These are phyloP conservation scores for Backusella mclennaniae DNA, from an alignment of 192 early-diverging fungal genomes.

Conservation along the genomic window DNA sequence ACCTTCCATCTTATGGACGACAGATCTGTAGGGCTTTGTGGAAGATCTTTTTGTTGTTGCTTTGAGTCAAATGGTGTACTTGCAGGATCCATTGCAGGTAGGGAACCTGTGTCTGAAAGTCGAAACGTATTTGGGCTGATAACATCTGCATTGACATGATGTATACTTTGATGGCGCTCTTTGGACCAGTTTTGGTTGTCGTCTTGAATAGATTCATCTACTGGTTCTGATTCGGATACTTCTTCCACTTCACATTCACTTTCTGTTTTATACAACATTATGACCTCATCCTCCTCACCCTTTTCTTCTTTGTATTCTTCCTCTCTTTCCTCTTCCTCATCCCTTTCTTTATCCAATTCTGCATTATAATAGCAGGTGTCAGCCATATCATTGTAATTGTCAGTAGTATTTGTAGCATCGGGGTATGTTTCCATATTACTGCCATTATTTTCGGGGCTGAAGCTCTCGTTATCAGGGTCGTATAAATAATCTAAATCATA, in stretches of 20 bases:
- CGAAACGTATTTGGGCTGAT: constrained; percentile 1
- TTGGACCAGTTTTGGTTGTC: background rate
- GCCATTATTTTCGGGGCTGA: background rate
- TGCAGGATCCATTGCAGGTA: background rate
- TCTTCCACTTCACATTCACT: background rate
- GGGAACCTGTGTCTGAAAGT: constrained; percentile 3
- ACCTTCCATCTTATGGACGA: constrained; percentile 16
- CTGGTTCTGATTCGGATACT: background rate
- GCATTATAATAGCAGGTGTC: background rate
- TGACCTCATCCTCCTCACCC: background rate
- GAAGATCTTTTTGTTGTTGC: background rate
- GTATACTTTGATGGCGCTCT: background rate
- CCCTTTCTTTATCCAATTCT: background rate
- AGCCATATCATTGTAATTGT: background rate
- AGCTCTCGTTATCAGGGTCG: background rate
- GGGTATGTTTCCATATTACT: background rate
- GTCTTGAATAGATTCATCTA: background rate
- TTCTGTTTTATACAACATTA: background rate
- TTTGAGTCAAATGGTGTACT: background rate
- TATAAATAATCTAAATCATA: background rate
- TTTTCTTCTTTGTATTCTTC: background rate
- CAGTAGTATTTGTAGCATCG: background rate
- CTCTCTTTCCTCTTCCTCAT: background rate
- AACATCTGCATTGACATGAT: constrained; percentile 5
- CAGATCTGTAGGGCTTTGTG: background rate